Evolutionary conservation across 371 early-diverging fungal species (phyloP).

Genomic region (Lichtheimia ramosa): DNA sequence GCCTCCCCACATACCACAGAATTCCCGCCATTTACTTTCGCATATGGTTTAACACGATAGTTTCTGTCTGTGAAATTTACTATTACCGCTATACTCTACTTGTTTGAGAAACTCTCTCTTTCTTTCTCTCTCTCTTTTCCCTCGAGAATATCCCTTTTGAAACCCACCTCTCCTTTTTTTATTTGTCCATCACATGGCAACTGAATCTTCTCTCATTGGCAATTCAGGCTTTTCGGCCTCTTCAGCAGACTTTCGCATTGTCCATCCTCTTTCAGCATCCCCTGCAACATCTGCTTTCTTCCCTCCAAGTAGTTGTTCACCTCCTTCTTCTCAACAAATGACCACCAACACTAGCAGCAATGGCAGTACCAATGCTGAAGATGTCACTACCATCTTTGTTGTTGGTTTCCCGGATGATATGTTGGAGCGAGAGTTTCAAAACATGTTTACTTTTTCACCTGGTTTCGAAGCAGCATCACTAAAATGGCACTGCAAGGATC

Average conservation of each 20-base stretch:
- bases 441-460: conserved; percentile 93
- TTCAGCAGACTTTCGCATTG: conserved; percentile 14
- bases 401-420: conserved; percentile 98
- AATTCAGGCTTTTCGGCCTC: conserved; percentile 12
- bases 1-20: background rate
- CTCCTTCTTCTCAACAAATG: conserved; percentile 6
- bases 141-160: background rate
- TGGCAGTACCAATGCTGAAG: conserved; percentile 29
- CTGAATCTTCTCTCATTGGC: conserved; percentile 16
- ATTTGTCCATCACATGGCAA: conserved; percentile 18
- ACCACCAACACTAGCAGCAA: conserved; percentile 2
- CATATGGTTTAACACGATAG: conserved; percentile 10
- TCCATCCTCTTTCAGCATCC: conserved; percentile 30
- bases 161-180: conserved; percentile 11
- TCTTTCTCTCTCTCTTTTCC: background rate
- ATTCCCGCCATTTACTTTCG: conserved; percentile 2
- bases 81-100: no score
- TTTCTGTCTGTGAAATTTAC: conserved; percentile 9
- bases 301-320: conserved; percentile 13
- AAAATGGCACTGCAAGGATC: conserved; percentile 75
- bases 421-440: conserved; percentile 95
- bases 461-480: conserved; percentile 96
- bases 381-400: conserved; percentile 94
- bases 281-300: conserved; percentile 18
- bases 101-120: background rate